Evolutionary conservation across 306 rosid genomes (phyloP).

Genomic region (Albizia julibrissin): DNA sequence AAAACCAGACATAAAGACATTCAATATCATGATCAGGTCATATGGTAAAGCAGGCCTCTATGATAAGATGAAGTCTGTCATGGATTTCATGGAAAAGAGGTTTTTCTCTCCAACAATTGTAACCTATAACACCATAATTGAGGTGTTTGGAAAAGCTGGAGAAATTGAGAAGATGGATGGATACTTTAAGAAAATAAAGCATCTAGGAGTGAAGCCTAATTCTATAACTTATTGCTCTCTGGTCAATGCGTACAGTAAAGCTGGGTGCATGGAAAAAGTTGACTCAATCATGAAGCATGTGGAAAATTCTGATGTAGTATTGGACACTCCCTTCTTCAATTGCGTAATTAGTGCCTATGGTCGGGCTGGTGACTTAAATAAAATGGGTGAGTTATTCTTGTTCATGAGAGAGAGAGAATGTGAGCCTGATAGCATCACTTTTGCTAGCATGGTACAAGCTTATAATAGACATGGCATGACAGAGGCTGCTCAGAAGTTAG

Average conservation of each 20-base stretch:
- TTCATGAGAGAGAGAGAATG: slow-evolving; percentile 72
- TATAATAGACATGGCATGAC: slow-evolving; percentile 69
- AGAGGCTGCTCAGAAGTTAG: slow-evolving; percentile 64
- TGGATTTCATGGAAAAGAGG: slow-evolving; percentile 75
- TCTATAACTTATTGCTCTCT: slow-evolving; percentile 81
- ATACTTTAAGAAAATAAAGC: slow-evolving; percentile 72
- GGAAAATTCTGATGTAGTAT: slow-evolving; percentile 71
- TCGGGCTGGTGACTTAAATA: slow-evolving; percentile 63
- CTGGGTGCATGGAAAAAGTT: slow-evolving; percentile 56
- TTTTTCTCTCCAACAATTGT: slow-evolving; percentile 70
- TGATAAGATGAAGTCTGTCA: slow-evolving; percentile 65
- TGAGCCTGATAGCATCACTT: slow-evolving; percentile 68
- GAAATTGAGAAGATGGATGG: slow-evolving; percentile 65
- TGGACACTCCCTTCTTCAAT: slow-evolving; percentile 83
- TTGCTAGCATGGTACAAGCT: slow-evolving; percentile 70
- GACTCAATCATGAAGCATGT: slow-evolving; percentile 80
- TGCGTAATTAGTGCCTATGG: slow-evolving; percentile 77
- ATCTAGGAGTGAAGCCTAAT: slow-evolving; percentile 83
- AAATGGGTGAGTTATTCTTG: slow-evolving; percentile 63
- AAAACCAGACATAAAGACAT: slow-evolving; percentile 74
- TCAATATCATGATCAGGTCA: slow-evolving; percentile 76
- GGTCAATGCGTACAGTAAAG: slow-evolving; percentile 73
- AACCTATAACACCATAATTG: slow-evolving; percentile 78
- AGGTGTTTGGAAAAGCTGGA: slow-evolving; percentile 82
- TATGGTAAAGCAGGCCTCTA: slow-evolving; percentile 79